Conservation (phyloP, 192 early-diverging fungal genomes). For the Coemansia sp. region DNA sequence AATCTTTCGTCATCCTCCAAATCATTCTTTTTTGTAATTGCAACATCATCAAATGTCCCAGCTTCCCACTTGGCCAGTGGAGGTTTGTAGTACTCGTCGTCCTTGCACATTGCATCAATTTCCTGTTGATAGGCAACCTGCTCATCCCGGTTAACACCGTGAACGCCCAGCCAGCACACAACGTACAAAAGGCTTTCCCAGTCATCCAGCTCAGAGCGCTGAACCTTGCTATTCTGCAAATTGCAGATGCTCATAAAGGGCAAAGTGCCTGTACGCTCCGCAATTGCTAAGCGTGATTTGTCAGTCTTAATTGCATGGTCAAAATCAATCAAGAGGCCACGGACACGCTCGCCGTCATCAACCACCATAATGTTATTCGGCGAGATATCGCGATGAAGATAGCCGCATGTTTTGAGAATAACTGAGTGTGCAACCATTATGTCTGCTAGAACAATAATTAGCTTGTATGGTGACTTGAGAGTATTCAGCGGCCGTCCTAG, state of each 20-base stretch:
- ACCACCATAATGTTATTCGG: constrained; percentile 16
- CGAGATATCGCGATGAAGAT: constrained; percentile 27
- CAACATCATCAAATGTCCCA: background rate
- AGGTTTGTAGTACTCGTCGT: background rate
- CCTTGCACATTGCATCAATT: background rate
- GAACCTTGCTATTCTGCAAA: background rate
- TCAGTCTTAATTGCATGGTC: constrained; percentile 12
- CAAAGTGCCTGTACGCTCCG: constrained; percentile 2
- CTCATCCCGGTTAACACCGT: background rate
- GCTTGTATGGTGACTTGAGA: constrained; percentile 10
- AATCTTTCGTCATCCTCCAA: background rate
- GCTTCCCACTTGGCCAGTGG: background rate
- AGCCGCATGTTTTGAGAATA: constrained; percentile 2
- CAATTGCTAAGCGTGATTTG: background rate
- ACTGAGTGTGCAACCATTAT: constrained; percentile 14
- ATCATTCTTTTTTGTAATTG: background rate
- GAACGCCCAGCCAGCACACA: constrained; percentile 8
- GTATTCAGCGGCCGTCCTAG: background rate
- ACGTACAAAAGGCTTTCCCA: constrained; percentile 22
- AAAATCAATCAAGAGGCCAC: constrained; percentile 21
- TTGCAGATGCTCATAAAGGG: constrained; percentile 25
- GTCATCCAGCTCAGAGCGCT: constrained; percentile 19
- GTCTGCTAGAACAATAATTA: constrained; percentile 25
- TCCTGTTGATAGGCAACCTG: background rate
- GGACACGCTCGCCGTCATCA: background rate